Evolutionary conservation across 1,139 yeast species (phyloP).

Genomic region (Geotrichum klebahnii): DNA sequence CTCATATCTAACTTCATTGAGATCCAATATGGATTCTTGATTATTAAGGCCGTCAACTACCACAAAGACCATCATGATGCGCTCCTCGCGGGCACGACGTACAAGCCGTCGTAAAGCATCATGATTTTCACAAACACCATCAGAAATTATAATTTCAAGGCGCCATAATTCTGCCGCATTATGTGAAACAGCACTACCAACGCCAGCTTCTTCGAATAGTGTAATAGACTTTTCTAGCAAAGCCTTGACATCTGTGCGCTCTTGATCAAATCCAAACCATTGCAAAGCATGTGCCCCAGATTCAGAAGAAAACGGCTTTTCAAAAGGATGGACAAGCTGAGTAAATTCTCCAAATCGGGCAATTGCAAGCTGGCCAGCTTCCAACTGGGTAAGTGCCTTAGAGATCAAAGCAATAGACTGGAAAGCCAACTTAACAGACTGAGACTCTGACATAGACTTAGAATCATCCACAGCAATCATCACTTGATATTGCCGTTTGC

Average conservation of each 20-base stretch:
- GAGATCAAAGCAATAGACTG: slow-evolving; percentile 92
- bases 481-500: slow-evolving; percentile 93
- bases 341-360: slow-evolving; percentile 87
- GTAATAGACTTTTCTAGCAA: slow-evolving; percentile 68
- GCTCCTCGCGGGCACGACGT: slow-evolving; percentile 85
- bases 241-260: slow-evolving; percentile 74
- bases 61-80: slow-evolving; percentile 92
- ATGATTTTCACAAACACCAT: slow-evolving; percentile 96
- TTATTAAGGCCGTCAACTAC: slow-evolving; percentile 85
- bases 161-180: slow-evolving; percentile 70
- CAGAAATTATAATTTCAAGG: slow-evolving; percentile 84
- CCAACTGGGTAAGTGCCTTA: slow-evolving; percentile 88
- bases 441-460: slow-evolving; percentile 93
- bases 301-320: slow-evolving; percentile 74
- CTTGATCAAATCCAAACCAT: slow-evolving; percentile 88
- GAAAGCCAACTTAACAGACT: slow-evolving; percentile 85
- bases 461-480: slow-evolving; percentile 98
- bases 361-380: slow-evolving; percentile 87
- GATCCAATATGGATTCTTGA: slow-evolving; percentile 83
- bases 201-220: slow-evolving; percentile 63
- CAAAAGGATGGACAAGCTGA: slow-evolving; percentile 84
- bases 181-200: slow-evolving; percentile 25
- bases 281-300: slow-evolving; percentile 81
- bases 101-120: slow-evolving; percentile 75
- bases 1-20: slow-evolving; percentile 84